Base-by-base conservation (phyloP, 2,329 filamentous ascomycete species). In the Talaromyces marneffei region DNA sequence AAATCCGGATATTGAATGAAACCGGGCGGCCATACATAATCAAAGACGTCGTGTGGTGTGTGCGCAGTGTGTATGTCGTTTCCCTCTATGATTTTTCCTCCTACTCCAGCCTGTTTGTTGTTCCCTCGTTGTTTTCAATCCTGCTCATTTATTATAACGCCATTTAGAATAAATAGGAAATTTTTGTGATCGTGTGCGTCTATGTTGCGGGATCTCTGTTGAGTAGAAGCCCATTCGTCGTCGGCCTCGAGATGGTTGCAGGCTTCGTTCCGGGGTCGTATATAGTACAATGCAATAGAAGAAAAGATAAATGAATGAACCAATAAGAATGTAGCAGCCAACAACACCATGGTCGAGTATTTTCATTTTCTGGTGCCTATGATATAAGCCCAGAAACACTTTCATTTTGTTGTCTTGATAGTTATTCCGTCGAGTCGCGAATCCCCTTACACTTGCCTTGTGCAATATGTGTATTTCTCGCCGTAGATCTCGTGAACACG, bases 371-470 rank as follows among this genome's bases (percentile, higher is more conserved):
- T n/a, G n/a, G n/a, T n/a, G n/a, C n/a, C n/a, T n/a, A n/a, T n/a
- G n/a, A n/a, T n/a, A n/a, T n/a, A n/a, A n/a, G n/a, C n/a, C 29
- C 29, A 9, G 29, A 33, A 9, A 33, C 9, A 9, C 29, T 35
- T 46, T 14, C 12, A 2, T 42, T 23, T 35, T 16, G 16, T 20
- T 35, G 33, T 54, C 16, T 12, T 58, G 4, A 59, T 25, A 4
- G 23, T 39, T 48, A 70, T 33, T 64, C 61, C 9, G 69, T 68
- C 9, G 67, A 65, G 40, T 74, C 71, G 37, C 69, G 64, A 14
- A 67, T 60, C 9, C 72, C 87, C 80, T 96, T 97, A 80, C 92
- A 97, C 77, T 97, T 97, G 71, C 96, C 92, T 75, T 96, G 91
- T 25, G 81, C 80, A 72, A 87, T 81, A 72, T 97, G 93, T 12